A percentile compares a stretch with the other conserved stretches of the same genome.
These are phyloP conservation scores for Ensete ventricosum DNA, from an alignment of 176 grass and related monocot species.

Conservation along the genomic window DNA sequence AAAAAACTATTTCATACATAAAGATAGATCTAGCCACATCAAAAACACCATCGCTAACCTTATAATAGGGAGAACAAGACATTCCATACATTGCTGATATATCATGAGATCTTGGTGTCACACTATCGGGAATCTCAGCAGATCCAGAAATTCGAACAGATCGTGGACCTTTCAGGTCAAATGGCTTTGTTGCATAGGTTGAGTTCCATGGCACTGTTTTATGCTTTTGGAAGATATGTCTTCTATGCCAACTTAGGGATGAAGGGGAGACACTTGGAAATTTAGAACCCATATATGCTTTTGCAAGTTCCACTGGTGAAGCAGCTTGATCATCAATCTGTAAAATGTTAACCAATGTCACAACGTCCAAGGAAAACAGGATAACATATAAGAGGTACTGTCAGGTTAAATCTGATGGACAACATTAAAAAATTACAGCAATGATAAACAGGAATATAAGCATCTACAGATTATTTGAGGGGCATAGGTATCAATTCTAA, in stretches of 20 bases:
- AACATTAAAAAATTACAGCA: not conserved
- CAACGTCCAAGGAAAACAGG: not conserved
- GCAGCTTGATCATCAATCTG: conserved; percentile 31
- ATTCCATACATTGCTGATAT: conserved; percentile 54
- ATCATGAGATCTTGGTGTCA: conserved; percentile 31
- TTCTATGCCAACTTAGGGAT: conserved; percentile 19
- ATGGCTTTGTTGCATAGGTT: conserved; percentile 24
- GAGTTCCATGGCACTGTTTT: conserved; percentile 31
- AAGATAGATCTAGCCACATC: not conserved
- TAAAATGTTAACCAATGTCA: conserved; percentile 15
- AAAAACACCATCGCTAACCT: conserved; percentile 23
- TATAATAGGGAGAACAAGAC: conserved; percentile 50
- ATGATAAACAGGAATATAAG: not conserved
- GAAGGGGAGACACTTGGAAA: conserved; percentile 26
- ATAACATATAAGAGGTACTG: not conserved
- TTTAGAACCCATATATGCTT: conserved; percentile 53
- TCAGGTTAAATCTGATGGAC: conserved; percentile 1
- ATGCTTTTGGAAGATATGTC: conserved; percentile 29
- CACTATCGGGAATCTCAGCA: conserved; percentile 28
- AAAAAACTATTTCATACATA: not conserved
- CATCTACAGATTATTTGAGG: not conserved
- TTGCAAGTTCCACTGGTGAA: conserved; percentile 52
- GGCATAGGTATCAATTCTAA: not conserved
- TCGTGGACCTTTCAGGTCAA: conserved; percentile 24
- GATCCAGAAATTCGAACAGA: conserved; percentile 22